Percentiles rank a stretch among this genome's conserved stretches.
phyloP scores from a whole-genome alignment of 495 filamentous ascomycete species.

The Tetracladium marchalianum region DNA sequence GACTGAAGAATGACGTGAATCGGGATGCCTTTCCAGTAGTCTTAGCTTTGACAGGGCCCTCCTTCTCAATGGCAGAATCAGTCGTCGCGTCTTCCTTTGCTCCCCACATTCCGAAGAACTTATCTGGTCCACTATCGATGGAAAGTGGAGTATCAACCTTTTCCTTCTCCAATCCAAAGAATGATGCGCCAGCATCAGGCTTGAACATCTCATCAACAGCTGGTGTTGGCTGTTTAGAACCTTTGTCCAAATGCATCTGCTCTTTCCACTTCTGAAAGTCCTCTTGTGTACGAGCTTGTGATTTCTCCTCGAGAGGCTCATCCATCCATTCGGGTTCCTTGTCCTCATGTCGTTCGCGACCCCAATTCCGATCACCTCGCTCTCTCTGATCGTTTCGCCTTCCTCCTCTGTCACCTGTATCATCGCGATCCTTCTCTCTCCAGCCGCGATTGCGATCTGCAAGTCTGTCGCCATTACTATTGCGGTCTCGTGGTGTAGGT shows the following conservation, averaged over 20 bases:
- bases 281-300: constrained; percentile 67
- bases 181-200: constrained; percentile 9
- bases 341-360: constrained; percentile 55
- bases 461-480: constrained; percentile 20
- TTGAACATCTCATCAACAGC: constrained; percentile 15
- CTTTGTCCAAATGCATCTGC: constrained; percentile 56
- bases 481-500: constrained; percentile 17
- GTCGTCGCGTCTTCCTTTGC: constrained; percentile 20
- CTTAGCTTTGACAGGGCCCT: constrained; percentile 26
- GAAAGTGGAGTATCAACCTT: constrained; percentile 46
- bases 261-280: constrained; percentile 97
- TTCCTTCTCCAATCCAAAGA: constrained; percentile 31
- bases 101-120: constrained; percentile 68
- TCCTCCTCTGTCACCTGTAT: constrained; percentile 35
- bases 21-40: constrained; percentile 55
- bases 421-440: constrained; percentile 23
- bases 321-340: constrained; percentile 85
- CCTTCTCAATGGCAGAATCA: constrained; percentile 10
- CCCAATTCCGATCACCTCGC: constrained; percentile 42
- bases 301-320: constrained; percentile 59
- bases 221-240: constrained; percentile 34
- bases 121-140: constrained; percentile 59
- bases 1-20: constrained; percentile 75
- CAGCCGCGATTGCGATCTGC: constrained; percentile 19
- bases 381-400: constrained; percentile 25